Evolutionary conservation across 306 rosid species (phyloP), one percentile per base, ranked within the genome.

Genomic region (Cyclanthera cordifolia): DNA sequence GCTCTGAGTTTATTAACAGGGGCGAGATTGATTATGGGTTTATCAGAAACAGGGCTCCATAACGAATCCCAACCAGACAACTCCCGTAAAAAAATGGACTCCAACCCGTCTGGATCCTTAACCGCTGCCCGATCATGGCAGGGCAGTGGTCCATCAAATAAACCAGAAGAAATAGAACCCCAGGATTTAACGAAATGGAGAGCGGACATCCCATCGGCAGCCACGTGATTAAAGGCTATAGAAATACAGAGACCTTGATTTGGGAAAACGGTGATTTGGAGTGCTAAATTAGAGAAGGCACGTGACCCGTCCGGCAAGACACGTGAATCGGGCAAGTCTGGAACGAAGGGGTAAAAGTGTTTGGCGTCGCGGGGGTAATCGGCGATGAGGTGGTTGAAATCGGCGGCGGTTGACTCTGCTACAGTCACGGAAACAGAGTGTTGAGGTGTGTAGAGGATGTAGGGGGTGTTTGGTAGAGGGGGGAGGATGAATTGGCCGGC

Each of bases 141-240:
- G 0, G 79, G 79, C 1, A 43, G 4, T 2, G 66, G 54, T 5
- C 6, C 25, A 8, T 53, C 27, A 8, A 27, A 4, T 8, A 11
- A 25, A 34, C 7, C 41, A 5, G 41, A 34, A 34, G 7, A 71
- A 12, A 70, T 19, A n/a, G 47, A 69, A 5, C 79, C 73, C 82
- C 86, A 82, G 0, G 79, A 79, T 49, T 74, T 82, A 27, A 74
- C 39, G 75, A 82, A 82, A 10, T 73, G 79, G 13, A 58, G 71
- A 24, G 43, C 30, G 0, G 79, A 47, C 27, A 24, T 17, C 16
- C 83, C 86, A 24, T 82, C 83, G 8, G 76, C 74, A 8, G 28
- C 80, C n/a, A 66, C 63, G 37, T 82, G 83, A 20, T 21, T n/a
- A 51, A 67, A 76, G 0, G 64, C n/a, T 6, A 77, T 56, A n/a